phyloP scores from a whole-genome alignment of 306 rosid species.

The Sphenostylis stenocarpa region DNA sequence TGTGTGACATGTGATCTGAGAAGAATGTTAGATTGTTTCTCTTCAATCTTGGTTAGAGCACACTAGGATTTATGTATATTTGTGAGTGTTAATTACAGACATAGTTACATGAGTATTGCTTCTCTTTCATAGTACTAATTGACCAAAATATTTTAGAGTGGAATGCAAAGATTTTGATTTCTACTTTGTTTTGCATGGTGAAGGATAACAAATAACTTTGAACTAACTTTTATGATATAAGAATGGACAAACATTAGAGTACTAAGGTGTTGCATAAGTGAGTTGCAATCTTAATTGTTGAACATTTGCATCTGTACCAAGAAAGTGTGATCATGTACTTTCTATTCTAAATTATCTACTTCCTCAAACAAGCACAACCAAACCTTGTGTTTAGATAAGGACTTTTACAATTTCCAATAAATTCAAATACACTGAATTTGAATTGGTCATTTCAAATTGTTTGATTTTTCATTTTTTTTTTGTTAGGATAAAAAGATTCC shows the following conservation, averaged over 20 bases:
- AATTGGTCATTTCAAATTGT: too few species aligned
- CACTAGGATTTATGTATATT: too few species aligned
- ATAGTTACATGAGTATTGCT: not conserved
- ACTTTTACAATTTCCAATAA: too few species aligned
- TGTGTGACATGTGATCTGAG: too few species aligned
- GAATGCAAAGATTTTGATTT: not conserved
- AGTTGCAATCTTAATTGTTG: not conserved
- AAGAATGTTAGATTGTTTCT: too few species aligned
- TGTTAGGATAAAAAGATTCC: too few species aligned
- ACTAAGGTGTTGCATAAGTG: too few species aligned
- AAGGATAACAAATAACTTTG: not conserved
- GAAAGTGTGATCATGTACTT: not conserved
- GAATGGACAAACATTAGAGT: too few species aligned
- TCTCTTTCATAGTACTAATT: not conserved
- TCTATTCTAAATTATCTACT: not conserved
- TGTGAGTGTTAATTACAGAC: not conserved
- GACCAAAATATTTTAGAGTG: not conserved
- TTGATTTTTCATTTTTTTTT: too few species aligned
- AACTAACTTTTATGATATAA: not conserved
- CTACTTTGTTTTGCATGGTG: not conserved
- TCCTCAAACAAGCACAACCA: not conserved
- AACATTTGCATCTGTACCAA: not conserved
- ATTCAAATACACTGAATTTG: too few species aligned
- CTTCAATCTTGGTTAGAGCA: too few species aligned
- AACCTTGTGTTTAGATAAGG: too few species aligned